A percentile compares a stretch with the other conserved stretches of the same genome.
Evolutionary conservation across 768 basidiomycete genomes (phyloP).

Genomic region (Phaeolepiota aurea): DNA sequence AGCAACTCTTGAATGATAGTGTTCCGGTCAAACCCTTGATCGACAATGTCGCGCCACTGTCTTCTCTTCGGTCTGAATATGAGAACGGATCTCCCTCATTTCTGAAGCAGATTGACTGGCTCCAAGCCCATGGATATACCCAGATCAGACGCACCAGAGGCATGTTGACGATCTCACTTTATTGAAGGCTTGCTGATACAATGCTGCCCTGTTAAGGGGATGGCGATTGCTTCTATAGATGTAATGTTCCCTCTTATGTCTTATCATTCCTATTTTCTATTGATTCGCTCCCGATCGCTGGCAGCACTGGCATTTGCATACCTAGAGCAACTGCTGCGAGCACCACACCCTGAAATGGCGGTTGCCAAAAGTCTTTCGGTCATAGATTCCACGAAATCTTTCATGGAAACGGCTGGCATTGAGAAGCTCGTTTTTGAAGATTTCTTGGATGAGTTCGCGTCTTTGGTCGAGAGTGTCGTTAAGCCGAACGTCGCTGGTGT

Average conservation of each 20-base stretch:
- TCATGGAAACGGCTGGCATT: conserved; percentile 54
- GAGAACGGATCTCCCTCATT: conserved; percentile 51
- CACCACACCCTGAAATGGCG: conserved; percentile 33
- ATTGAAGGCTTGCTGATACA: conserved; percentile 1
- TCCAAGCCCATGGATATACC: conserved; percentile 54
- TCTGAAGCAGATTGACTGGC: conserved; percentile 66
- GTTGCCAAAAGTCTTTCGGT: conserved; percentile 43
- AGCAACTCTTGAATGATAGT: conserved; percentile 27
- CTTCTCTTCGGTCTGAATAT: conserved; percentile 57
- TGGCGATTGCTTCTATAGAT: conserved; percentile 90
- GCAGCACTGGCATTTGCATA: conserved; percentile 79
- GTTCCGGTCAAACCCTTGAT: conserved; percentile 43
- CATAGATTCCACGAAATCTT: conserved; percentile 37
- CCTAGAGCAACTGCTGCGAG: conserved; percentile 57
- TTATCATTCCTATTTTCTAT: conserved; percentile 1
- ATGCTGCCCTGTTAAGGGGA: conserved; percentile 42
- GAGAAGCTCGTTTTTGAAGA: conserved; percentile 65
- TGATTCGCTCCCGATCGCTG: conserved; percentile 11
- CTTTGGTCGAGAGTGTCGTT: conserved; percentile 38
- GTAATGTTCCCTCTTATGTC: conserved; percentile 29
- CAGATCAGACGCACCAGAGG: conserved; percentile 68
- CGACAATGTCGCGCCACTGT: conserved; percentile 42
- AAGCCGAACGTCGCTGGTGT: conserved; percentile 24
- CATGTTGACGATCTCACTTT: conserved; percentile 13
- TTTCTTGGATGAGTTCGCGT: conserved; percentile 58